Evolutionary conservation across 352 stramenopile genomes (phyloP).

Genomic region (Phytophthora quininea): DNA sequence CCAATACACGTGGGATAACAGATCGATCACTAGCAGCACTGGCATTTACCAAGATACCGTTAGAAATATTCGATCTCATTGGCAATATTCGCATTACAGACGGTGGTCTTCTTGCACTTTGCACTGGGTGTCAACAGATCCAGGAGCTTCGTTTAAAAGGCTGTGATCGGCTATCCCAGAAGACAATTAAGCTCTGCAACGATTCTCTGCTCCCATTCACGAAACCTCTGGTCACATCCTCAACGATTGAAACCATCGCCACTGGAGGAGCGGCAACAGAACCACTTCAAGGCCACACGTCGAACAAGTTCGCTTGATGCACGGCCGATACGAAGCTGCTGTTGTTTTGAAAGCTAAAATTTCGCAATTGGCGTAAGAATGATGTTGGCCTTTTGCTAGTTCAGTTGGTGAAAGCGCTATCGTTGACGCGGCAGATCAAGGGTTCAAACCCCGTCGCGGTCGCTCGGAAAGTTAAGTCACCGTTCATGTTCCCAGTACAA

Average conservation of each 20-base stretch:
- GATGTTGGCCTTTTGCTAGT: too few relatives aligned
- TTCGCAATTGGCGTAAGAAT: slow-evolving; percentile 56
- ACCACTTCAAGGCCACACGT: slow-evolving; percentile 40
- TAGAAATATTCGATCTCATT: slow-evolving; percentile 56
- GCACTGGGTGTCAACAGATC: slow-evolving; percentile 46
- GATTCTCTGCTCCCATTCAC: slow-evolving; percentile 50
- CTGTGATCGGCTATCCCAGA: slow-evolving; percentile 61
- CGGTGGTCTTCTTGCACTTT: slow-evolving; percentile 44
- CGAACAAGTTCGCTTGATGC: slow-evolving; percentile 37
- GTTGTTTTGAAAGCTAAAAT: slow-evolving; percentile 39
- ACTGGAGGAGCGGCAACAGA: slow-evolving; percentile 36
- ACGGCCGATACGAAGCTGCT: slow-evolving; percentile 43
- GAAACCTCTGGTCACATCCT: slow-evolving; percentile 25
- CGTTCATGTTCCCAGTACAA: too few relatives aligned
- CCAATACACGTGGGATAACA: slow-evolving; percentile 49
- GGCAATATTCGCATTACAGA: slow-evolving; percentile 71
- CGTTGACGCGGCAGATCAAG: too few relatives aligned
- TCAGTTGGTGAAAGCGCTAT: too few relatives aligned
- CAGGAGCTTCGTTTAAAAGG: slow-evolving; percentile 66
- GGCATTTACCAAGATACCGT: slow-evolving; percentile 45
- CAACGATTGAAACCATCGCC: slow-evolving; percentile 49
- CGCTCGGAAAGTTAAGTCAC: too few relatives aligned
- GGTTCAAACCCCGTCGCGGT: too few relatives aligned
- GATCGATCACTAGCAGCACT: slow-evolving; percentile 53
- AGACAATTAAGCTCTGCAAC: slow-evolving; percentile 41